phyloP scores from a whole-genome alignment of 169 alveolate species.

The Plasmodium yoelii region DNA sequence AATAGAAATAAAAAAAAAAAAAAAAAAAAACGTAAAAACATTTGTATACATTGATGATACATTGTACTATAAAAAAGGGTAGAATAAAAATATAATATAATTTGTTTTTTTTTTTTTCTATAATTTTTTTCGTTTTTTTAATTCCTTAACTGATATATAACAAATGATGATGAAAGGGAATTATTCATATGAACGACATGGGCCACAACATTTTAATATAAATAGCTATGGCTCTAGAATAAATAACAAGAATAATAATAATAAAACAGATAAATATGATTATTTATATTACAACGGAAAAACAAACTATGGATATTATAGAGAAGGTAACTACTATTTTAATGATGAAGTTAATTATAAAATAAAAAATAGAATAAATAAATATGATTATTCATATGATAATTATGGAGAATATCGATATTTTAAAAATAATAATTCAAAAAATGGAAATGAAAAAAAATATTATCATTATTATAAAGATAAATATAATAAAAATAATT shows the following conservation, averaged over 20 bases:
- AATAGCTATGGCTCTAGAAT: not conserved
- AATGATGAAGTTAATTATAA: too few species aligned
- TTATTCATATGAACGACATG: constrained; percentile 17
- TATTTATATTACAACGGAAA: not conserved
- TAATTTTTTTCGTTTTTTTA: too few species aligned
- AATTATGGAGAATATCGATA: not conserved
- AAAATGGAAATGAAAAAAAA: not conserved
- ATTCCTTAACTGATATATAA: not conserved
- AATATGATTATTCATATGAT: not conserved
- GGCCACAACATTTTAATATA: constrained; percentile 3
- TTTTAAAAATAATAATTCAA: not conserved
- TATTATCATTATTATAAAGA: not conserved
- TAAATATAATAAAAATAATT: not conserved
- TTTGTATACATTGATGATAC: too few species aligned
- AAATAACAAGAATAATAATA: constrained; percentile 6
- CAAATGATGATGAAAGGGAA: constrained; percentile 13
- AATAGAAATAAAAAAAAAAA: too few species aligned
- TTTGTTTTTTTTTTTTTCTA: too few species aligned
- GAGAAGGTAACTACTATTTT: too few species aligned
- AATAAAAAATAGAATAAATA: too few species aligned
- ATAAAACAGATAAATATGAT: constrained; percentile 4
- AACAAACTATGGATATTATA: not conserved
- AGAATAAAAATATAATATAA: too few species aligned
- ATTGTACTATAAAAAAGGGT: too few species aligned
- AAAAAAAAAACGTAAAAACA: too few species aligned